Conservation (phyloP, 805 yeast genomes). For the Cyberlindnera petersonii region DNA sequence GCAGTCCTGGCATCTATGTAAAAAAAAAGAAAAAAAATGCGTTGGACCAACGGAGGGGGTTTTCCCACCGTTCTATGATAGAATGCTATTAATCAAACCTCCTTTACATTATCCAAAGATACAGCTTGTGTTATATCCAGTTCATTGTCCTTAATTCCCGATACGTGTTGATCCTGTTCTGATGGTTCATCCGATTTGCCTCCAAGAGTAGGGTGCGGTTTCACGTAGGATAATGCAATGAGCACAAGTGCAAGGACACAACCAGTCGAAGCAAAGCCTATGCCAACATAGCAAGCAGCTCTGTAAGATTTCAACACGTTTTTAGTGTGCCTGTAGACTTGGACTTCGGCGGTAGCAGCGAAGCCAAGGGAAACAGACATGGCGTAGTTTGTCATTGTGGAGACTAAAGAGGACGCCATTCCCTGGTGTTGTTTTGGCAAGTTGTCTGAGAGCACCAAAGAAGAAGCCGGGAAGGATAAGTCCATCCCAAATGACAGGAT, state of each 20-base stretch:
- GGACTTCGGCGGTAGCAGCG: constrained; percentile 61
- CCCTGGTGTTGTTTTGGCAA: constrained; percentile 68
- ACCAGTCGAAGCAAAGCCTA: constrained; percentile 56
- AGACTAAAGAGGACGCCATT: constrained; percentile 69
- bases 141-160: neutral
- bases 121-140: neutral
- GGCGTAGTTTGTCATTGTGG: constrained; percentile 69
- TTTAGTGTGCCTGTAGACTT: constrained; percentile 29
- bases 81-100: neutral
- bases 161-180: neutral
- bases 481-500: constrained; percentile 74
- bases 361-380: constrained; percentile 68
- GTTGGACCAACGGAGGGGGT: too few species aligned
- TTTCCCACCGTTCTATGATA: neutral
- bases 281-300: constrained; percentile 55
- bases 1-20: too few species aligned
- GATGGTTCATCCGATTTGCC: neutral
- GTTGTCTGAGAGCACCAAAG: constrained; percentile 54
- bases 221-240: constrained; percentile 9
- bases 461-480: constrained; percentile 70
- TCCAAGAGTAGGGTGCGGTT: constrained; percentile 3
- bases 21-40: too few species aligned
- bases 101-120: too few species aligned
- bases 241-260: constrained; percentile 11
- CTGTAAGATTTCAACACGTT: constrained; percentile 44